Evolutionary conservation across 768 basidiomycete species (phyloP).

Genomic region (Termitomyces sp.): DNA sequence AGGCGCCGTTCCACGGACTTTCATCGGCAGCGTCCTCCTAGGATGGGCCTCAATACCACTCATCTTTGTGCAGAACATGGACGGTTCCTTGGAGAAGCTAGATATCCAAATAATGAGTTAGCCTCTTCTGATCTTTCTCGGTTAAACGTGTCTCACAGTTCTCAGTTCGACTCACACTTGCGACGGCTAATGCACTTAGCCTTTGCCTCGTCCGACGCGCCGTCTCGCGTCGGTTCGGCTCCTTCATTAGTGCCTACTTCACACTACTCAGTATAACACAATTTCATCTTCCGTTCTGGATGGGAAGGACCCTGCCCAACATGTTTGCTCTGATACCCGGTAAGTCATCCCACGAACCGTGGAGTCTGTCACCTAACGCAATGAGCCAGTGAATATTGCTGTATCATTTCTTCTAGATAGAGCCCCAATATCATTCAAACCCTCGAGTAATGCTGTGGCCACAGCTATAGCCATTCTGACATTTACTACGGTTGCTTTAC

Average conservation of each 20-base stretch:
- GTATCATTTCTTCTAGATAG: constrained; percentile 46
- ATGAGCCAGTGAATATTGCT: constrained; percentile 55
- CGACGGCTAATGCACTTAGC: constrained; percentile 58
- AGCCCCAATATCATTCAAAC: constrained; percentile 37
- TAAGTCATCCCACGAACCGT: constrained; percentile 30
- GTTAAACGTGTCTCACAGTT: background rate
- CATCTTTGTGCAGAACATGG: constrained; percentile 42
- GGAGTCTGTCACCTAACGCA: background rate
- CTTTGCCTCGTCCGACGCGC: constrained; percentile 66
- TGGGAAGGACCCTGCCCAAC: constrained; percentile 91
- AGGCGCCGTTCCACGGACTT: constrained; percentile 87
- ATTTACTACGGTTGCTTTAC: constrained; percentile 67
- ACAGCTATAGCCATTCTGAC: constrained; percentile 60
- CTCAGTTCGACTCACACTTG: constrained; percentile 74
- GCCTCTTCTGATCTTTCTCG: constrained; percentile 21
- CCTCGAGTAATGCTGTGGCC: constrained; percentile 32
- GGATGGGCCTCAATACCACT: constrained; percentile 56
- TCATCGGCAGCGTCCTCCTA: constrained; percentile 73
- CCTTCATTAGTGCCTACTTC: constrained; percentile 55
- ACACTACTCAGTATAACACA: constrained; percentile 73
- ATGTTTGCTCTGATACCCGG: constrained; percentile 86
- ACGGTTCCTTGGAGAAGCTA: constrained; percentile 52
- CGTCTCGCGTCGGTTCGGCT: constrained; percentile 63
- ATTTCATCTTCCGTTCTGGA: constrained; percentile 93
- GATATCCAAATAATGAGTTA: constrained; percentile 71